phyloP scores from a whole-genome alignment of 345 rosid species.

The Euphorbia lathyris region DNA sequence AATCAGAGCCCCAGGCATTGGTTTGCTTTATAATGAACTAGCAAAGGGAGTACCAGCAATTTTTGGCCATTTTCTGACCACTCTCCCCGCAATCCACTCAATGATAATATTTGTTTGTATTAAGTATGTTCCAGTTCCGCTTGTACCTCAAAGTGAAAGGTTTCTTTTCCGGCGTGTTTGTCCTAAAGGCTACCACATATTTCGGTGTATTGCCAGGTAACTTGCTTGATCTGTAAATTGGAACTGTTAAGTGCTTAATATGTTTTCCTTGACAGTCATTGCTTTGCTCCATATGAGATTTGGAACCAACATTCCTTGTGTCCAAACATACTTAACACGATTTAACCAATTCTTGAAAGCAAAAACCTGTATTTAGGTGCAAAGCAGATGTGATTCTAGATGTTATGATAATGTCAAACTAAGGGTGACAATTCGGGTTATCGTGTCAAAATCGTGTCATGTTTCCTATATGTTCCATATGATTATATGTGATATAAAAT shows the following conservation, averaged over 20 bases:
- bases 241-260: not conserved
- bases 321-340: not conserved
- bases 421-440: no score
- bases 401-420: not conserved
- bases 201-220: conserved; percentile 97
- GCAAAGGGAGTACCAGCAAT: conserved; percentile 94
- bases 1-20: conserved; percentile 96
- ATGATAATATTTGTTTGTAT: conserved; percentile 96
- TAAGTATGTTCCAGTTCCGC: conserved; percentile 92
- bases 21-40: conserved; percentile 90
- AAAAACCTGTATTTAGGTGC: not conserved
- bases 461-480: no score
- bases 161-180: conserved; percentile 96
- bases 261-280: not conserved
- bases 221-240: conserved; percentile 11
- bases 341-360: not conserved
- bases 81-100: conserved; percentile 97
- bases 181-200: conserved; percentile 81
- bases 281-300: not conserved
- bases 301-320: not conserved
- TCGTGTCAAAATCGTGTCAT: no score
- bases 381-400: not conserved
- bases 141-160: conserved; percentile 93
- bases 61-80: conserved; percentile 93
- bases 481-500: no score